phyloP scores from a whole-genome alignment of 106 monocot genomes.

The Dioscorea zingiberensis region DNA sequence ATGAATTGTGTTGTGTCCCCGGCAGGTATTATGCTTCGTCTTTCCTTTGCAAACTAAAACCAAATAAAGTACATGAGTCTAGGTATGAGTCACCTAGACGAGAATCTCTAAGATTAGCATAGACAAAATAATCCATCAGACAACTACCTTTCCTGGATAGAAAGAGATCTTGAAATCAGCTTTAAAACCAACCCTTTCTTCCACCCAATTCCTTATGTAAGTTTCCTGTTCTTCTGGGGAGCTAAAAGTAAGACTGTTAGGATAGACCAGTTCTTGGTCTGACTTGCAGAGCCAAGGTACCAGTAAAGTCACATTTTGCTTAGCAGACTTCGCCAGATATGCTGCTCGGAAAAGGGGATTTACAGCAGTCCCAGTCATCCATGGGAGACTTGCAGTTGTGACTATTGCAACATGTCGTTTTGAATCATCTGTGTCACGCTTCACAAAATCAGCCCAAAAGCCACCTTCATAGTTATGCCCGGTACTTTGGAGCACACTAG shows the following conservation, averaged over 20 bases:
- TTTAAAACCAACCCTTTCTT: slow-evolving; percentile 88
- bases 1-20: slow-evolving; percentile 4
- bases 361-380: slow-evolving; percentile 99
- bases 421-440: slow-evolving; percentile 23
- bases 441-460: slow-evolving; percentile 35
- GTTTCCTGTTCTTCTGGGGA: slow-evolving; percentile 89
- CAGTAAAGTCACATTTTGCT: slow-evolving; percentile 89
- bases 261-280: slow-evolving; percentile 96
- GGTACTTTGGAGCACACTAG: slow-evolving; percentile 71
- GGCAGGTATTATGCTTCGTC: slow-evolving; percentile 6
- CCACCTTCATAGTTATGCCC: slow-evolving; percentile 68
- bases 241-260: slow-evolving; percentile 64
- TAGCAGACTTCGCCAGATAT: slow-evolving; percentile 67
- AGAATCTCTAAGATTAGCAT: no score
- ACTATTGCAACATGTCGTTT: slow-evolving; percentile 90
- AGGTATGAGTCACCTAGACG: no score
- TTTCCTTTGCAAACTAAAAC: neutral
- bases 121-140: neutral
- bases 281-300: slow-evolving; percentile 96
- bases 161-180: slow-evolving; percentile 95
- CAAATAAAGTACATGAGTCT: no score
- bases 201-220: slow-evolving; percentile 90
- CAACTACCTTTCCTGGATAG: slow-evolving; percentile 90
- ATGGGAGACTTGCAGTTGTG: slow-evolving; percentile 96
- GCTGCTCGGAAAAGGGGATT: slow-evolving; percentile 96